Conservation (phyloP, 306 rosid genomes). For the Inga leiocalycina region DNA sequence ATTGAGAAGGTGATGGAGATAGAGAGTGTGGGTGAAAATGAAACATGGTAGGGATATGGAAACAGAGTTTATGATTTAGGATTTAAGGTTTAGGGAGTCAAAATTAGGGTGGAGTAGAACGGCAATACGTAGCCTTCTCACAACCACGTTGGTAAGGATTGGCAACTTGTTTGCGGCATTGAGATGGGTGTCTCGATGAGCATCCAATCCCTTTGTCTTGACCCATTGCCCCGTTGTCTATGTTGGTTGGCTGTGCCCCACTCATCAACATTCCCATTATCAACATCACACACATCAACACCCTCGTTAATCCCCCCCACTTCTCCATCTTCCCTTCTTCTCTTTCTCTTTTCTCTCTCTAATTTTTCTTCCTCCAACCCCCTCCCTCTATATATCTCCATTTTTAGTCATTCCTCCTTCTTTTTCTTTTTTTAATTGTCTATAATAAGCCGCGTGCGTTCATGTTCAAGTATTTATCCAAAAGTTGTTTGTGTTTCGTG, state of each 20-base stretch:
- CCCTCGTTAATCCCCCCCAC: not conserved
- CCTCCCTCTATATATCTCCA: not conserved
- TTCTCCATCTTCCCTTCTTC: not conserved
- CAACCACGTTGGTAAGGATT: not conserved
- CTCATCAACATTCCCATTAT: not conserved
- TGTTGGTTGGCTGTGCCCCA: not conserved
- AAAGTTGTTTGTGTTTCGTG: not conserved
- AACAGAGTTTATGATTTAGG: not conserved
- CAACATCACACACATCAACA: not conserved
- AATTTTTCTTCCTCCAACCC: not conserved
- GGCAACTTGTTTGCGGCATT: accelerated
- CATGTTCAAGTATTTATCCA: not conserved
- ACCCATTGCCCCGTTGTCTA: not conserved
- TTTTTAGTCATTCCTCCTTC: not conserved
- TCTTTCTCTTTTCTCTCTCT: not conserved
- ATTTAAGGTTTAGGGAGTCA: too few relatives aligned
- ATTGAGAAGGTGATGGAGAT: too few relatives aligned
- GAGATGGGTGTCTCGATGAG: not conserved
- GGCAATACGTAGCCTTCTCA: not conserved
- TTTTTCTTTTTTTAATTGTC: not conserved
- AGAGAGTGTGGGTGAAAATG: too few relatives aligned
- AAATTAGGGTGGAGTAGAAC: not conserved
- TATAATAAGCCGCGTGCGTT: not conserved
- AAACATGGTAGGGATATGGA: too few relatives aligned
- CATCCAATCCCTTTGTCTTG: not conserved